phyloP scores from a whole-genome alignment of 2,329 filamentous ascomycete species.

The Penicillium fuscoglaucum region DNA sequence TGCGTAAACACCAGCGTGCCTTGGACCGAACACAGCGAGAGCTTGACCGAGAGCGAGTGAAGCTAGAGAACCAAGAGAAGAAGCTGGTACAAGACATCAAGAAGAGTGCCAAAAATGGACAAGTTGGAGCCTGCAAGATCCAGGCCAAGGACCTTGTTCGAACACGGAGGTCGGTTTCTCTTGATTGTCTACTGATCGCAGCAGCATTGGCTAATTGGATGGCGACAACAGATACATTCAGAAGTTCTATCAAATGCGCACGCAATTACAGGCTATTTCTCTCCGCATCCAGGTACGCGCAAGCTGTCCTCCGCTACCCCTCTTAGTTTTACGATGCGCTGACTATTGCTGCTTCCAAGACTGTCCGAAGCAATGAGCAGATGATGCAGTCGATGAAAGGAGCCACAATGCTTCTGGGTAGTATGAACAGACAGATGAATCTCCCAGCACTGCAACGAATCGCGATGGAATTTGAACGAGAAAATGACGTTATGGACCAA shows the following conservation, averaged over 20 bases:
- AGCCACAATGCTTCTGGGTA: constrained; percentile 85
- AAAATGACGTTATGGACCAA: constrained; percentile 99
- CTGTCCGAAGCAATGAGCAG: constrained; percentile 95
- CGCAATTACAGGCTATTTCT: constrained; percentile 93
- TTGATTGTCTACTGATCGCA: background rate
- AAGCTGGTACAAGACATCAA: constrained; percentile 95
- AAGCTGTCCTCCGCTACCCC: background rate
- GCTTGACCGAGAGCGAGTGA: constrained; percentile 89
- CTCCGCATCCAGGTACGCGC: constrained; percentile 79
- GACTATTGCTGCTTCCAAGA: constrained; percentile 54
- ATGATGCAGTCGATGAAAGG: constrained; percentile 99
- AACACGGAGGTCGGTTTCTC: constrained; percentile 66
- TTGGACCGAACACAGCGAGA: constrained; percentile 97
- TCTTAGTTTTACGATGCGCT: constrained; percentile 5
- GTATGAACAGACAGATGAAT: constrained; percentile 98
- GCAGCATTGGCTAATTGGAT: constrained; percentile 3
- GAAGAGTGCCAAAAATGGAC: constrained; percentile 95
- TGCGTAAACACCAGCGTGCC: constrained; percentile 79
- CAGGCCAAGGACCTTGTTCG: constrained; percentile 96
- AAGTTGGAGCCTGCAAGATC: constrained; percentile 98
- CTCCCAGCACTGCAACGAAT: constrained; percentile 92
- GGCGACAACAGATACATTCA: constrained; percentile 75
- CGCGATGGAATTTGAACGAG: constrained; percentile 97
- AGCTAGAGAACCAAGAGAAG: constrained; percentile 98
- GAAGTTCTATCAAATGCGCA: constrained; percentile 98